Evolutionary conservation across 164 flowering plant species (phyloP).

Genomic region (Dillenia turbinata): DNA sequence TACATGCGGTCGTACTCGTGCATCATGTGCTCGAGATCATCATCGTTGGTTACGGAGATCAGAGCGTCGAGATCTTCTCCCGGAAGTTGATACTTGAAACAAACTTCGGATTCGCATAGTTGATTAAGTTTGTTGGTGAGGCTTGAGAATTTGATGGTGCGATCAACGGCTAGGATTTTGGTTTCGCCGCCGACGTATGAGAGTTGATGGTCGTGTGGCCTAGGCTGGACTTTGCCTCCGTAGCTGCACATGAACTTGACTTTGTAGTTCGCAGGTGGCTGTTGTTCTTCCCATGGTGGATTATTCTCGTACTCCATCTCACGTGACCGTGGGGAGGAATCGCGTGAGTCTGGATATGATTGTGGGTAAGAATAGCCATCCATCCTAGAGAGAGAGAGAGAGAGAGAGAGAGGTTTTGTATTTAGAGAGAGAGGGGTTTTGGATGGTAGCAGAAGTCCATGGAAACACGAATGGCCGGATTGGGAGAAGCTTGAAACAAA

Average conservation of each 20-base stretch:
- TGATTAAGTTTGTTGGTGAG: slow-evolving; percentile 30
- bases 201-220: slow-evolving; percentile 54
- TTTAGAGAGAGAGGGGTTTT: too few relatives aligned
- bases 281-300: slow-evolving; percentile 52
- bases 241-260: slow-evolving; percentile 64
- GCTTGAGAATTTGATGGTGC: slow-evolving; percentile 28
- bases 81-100: slow-evolving; percentile 59
- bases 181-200: slow-evolving; percentile 59
- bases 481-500: too few relatives aligned
- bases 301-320: slow-evolving; percentile 55
- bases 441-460: too few relatives aligned
- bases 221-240: slow-evolving; percentile 61
- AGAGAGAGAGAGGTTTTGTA: too few relatives aligned
- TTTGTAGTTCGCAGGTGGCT: slow-evolving; percentile 22
- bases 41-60: slow-evolving; percentile 63
- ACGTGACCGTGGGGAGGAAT: slow-evolving; percentile 56
- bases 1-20: slow-evolving; percentile 51
- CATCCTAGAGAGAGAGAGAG: slow-evolving; percentile 16
- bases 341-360: slow-evolving; percentile 52
- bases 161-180: slow-evolving; percentile 52
- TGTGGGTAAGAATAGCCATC: slow-evolving; percentile 35
- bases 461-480: too few relatives aligned
- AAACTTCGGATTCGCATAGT: slow-evolving; percentile 28
- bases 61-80: slow-evolving; percentile 66
- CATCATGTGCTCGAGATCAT: slow-evolving; percentile 68